These are phyloP conservation scores for Sporothrix sp. DNA, from an alignment of 2,329 filamentous ascomycete species.

Conservation along the genomic window DNA sequence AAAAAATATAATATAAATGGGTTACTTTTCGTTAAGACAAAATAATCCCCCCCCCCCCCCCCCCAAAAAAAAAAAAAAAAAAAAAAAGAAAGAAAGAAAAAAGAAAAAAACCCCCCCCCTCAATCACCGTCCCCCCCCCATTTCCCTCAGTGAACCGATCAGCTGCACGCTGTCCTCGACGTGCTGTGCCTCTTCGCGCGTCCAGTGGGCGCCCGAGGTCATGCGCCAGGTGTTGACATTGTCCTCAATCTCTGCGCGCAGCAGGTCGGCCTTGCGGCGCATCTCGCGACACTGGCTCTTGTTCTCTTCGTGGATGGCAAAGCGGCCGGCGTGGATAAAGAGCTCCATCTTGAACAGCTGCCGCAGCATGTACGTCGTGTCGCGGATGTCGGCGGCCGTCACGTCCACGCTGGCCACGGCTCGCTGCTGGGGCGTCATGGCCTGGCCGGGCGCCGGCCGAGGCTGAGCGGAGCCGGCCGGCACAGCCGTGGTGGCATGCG, in stretches of 20 bases:
- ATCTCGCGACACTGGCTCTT: background rate
- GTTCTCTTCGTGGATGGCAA: conserved; percentile 7
- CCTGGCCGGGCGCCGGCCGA: background rate
- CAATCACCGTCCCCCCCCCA: background rate
- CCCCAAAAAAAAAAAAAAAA: background rate
- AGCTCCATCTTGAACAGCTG: conserved; percentile 16
- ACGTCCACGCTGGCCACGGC: conserved; percentile 3
- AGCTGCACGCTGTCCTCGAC: conserved; percentile 6
- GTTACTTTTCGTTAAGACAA: too few relatives aligned
- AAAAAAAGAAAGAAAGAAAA: background rate
- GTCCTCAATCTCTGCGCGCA: conserved; percentile 12
- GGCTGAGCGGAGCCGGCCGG: background rate
- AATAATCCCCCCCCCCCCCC: too few relatives aligned
- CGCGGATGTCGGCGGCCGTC: conserved; percentile 11
- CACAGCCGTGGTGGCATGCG: background rate
- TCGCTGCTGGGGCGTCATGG: background rate
- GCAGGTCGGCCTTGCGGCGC: conserved; percentile 9
- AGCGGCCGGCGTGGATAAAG: conserved; percentile 10
- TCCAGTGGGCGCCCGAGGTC: conserved; percentile 4
- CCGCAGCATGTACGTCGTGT: conserved; percentile 13
- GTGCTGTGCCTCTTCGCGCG: conserved; percentile 4
- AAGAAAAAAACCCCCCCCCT: too few relatives aligned
- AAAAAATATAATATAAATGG: background rate
- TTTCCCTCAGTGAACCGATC: background rate
- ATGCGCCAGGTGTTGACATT: conserved; percentile 5